These are phyloP conservation scores for Eryngium alpinum DNA, from an alignment of 140 eudicot species.

Conservation along the genomic window DNA sequence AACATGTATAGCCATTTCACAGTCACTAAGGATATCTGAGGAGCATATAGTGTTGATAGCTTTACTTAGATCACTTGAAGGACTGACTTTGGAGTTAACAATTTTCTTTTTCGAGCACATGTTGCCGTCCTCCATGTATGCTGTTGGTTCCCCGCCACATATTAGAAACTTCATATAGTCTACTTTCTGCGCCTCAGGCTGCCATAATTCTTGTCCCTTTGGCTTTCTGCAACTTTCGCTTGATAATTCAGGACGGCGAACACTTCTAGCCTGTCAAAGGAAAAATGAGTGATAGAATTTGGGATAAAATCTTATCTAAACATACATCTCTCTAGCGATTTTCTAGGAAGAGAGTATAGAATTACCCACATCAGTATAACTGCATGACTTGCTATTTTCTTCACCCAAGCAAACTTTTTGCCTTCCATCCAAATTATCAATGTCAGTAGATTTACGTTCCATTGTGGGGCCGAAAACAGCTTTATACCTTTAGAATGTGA, in stretches of 20 bases:
- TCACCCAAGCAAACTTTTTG: constrained; percentile 23
- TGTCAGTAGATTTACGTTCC: constrained; percentile 34
- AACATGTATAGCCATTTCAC: constrained; percentile 62
- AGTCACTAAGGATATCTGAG: constrained; percentile 47
- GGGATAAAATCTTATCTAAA: neutral
- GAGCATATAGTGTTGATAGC: constrained; percentile 48
- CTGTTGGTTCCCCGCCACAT: constrained; percentile 36
- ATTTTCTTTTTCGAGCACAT: constrained; percentile 17
- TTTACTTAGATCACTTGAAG: constrained; percentile 31
- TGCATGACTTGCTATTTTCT: constrained; percentile 27
- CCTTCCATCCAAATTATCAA: constrained; percentile 29
- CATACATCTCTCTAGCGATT: neutral
- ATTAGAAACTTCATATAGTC: constrained; percentile 41
- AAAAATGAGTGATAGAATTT: neutral
- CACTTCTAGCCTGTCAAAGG: constrained; percentile 40
- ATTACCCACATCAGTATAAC: constrained; percentile 34
- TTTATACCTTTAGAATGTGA: constrained; percentile 31
- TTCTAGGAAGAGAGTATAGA: constrained; percentile 2
- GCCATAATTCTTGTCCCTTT: constrained; percentile 18
- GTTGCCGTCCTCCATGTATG: constrained; percentile 12
- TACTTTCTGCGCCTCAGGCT: constrained; percentile 18
- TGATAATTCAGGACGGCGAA: constrained; percentile 25
- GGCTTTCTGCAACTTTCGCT: constrained; percentile 27
- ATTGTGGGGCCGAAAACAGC: constrained; percentile 46
- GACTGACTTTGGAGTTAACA: constrained; percentile 14